phyloP scores from a whole-genome alignment of 2,329 filamentous ascomycete genomes.

The Fusarium sp. region DNA sequence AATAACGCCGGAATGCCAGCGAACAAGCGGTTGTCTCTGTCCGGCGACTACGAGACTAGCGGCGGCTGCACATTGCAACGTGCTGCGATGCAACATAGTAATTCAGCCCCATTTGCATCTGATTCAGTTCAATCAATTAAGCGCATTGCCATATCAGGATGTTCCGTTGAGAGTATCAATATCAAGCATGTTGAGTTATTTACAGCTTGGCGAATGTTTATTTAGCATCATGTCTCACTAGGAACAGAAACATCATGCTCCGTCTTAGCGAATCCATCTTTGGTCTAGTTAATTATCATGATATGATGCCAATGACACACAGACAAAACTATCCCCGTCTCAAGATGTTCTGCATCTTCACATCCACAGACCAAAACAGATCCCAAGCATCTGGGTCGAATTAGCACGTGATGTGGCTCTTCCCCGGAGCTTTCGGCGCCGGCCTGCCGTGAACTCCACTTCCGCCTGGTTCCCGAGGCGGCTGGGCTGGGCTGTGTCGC shows the following conservation, averaged over 20 bases:
- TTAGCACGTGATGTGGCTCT: conserved; percentile 38
- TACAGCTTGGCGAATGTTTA: conserved; percentile 8
- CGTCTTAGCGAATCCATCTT: conserved; percentile 27
- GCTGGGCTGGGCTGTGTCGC: conserved; percentile 38
- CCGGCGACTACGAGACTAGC: conserved; percentile 38
- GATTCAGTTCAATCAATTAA: not conserved
- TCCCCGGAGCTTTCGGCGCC: conserved; percentile 44
- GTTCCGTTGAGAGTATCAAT: conserved; percentile 20
- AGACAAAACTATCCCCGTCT: conserved; percentile 6
- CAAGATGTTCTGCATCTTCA: conserved; percentile 4
- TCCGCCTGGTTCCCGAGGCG: conserved; percentile 27
- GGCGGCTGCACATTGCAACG: conserved; percentile 30
- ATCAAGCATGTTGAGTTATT: conserved; percentile 26
- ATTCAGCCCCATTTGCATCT: conserved; percentile 28
- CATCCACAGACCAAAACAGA: not conserved
- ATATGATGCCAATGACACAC: conserved; percentile 26
- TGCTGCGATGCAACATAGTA: conserved; percentile 23
- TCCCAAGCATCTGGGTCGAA: conserved; percentile 1
- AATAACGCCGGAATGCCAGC: conserved; percentile 41
- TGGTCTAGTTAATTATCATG: conserved; percentile 20
- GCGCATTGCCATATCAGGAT: conserved; percentile 27
- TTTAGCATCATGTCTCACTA: not conserved
- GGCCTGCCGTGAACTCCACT: conserved; percentile 36
- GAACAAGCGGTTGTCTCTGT: conserved; percentile 29
- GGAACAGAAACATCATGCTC: not conserved